Percentiles rank a stretch among this genome's conserved stretches.
These are phyloP conservation scores for Beauveria brongniartii DNA, from an alignment of 2,329 filamentous ascomycete genomes.

Conservation along the genomic window DNA sequence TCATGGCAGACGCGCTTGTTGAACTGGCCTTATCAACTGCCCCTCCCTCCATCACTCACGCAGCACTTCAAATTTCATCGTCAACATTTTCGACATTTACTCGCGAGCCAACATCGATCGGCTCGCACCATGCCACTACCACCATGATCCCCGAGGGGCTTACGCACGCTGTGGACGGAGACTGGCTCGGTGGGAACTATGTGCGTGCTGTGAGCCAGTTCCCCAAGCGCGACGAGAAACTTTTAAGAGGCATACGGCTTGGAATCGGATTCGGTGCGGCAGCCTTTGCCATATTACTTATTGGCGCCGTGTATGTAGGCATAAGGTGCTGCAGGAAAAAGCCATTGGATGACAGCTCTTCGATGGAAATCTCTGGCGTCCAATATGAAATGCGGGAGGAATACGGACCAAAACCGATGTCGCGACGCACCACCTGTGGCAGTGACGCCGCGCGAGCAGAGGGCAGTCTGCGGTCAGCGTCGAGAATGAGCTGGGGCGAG, in stretches of 20 bases:
- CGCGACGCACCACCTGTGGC: slow-evolving; percentile 5
- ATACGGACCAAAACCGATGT: slow-evolving; percentile 6
- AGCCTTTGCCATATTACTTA: slow-evolving; percentile 1
- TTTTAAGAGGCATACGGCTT: slow-evolving; percentile 25
- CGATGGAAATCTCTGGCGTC: slow-evolving; percentile 7
- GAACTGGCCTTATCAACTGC: not conserved
- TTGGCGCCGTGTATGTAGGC: slow-evolving; percentile 5
- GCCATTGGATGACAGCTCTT: not conserved
- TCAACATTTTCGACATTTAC: not conserved
- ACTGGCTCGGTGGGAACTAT: slow-evolving; percentile 25
- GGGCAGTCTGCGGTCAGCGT: not conserved
- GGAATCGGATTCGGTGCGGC: slow-evolving; percentile 21
- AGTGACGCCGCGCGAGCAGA: not conserved
- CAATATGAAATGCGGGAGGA: slow-evolving; percentile 6
- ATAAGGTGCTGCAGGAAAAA: slow-evolving; percentile 4
- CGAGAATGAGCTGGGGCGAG: not conserved
- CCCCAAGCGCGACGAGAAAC: slow-evolving; percentile 11
- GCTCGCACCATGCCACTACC: slow-evolving; percentile 2
- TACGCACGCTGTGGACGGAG: slow-evolving; percentile 29
- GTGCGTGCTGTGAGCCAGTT: slow-evolving; percentile 18
- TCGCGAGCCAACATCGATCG: not conserved
- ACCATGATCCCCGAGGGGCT: slow-evolving; percentile 27
- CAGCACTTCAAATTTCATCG: not conserved
- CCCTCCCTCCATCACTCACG: not conserved
- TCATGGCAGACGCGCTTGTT: not conserved